Percentiles rank a stretch among this genome's conserved stretches.
These are phyloP conservation scores for Yueomyces sinensis DNA, from an alignment of 805 yeast species.

Conservation along the genomic window DNA sequence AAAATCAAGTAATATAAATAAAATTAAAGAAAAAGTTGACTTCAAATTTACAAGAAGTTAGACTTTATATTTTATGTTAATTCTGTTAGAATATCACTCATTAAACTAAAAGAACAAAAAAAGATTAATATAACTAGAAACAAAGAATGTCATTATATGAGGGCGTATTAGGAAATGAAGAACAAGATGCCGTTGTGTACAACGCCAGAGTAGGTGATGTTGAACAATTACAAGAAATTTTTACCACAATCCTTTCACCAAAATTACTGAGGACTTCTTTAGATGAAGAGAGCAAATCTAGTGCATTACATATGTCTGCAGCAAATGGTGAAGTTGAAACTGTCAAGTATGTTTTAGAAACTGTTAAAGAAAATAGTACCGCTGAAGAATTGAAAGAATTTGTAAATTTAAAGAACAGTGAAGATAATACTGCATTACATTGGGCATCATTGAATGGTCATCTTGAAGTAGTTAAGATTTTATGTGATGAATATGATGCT, in stretches of 20 bases:
- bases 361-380: constrained; percentile 21
- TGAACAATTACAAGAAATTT: constrained; percentile 56
- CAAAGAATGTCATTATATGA: constrained; percentile 17
- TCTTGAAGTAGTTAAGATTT: constrained; percentile 47
- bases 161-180: constrained; percentile 46
- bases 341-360: constrained; percentile 42
- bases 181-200: constrained; percentile 65
- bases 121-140: no score
- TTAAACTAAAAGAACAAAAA: no score
- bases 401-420: constrained; percentile 46
- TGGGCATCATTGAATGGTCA: constrained; percentile 95
- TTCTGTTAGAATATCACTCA: no score
- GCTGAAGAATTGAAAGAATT: constrained; percentile 26
- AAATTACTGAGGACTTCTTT: constrained; percentile 30
- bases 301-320: constrained; percentile 89
- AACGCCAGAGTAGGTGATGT: constrained; percentile 86
- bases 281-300: constrained; percentile 53
- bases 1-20: no score
- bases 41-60: no score
- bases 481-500: constrained; percentile 64
- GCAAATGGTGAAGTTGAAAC: constrained; percentile 83
- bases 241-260: constrained; percentile 42
- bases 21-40: no score
- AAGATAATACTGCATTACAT: constrained; percentile 90
- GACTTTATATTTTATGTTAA: no score